Conservation (phyloP, 2,329 filamentous ascomycete genomes). For the Uncinocarpus reesii region DNA sequence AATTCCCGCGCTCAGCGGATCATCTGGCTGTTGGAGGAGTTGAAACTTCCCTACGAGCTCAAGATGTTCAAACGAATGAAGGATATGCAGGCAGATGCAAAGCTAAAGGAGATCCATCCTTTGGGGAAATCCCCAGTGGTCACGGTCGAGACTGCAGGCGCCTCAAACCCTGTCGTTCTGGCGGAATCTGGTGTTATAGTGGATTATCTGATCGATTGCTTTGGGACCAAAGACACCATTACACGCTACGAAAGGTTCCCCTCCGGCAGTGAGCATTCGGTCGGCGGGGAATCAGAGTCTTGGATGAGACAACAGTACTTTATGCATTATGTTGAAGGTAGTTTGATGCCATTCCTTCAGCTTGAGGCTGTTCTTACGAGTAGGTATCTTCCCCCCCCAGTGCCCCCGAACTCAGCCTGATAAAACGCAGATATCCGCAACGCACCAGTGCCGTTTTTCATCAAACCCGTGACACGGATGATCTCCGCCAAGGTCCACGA, state of each 20-base stretch:
- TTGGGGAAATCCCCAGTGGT: constrained; percentile 81
- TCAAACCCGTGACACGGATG: constrained; percentile 51
- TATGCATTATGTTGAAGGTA: constrained; percentile 79
- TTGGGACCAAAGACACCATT: constrained; percentile 32
- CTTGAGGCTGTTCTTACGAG: constrained; percentile 52
- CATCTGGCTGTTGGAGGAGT: constrained; percentile 76
- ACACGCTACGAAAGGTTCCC: constrained; percentile 37
- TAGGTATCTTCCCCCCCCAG: constrained; percentile 27
- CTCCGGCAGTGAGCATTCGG: constrained; percentile 44
- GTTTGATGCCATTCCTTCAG: constrained; percentile 62
- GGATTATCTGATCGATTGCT: constrained; percentile 69
- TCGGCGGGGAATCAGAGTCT: constrained; percentile 50
- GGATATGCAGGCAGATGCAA: constrained; percentile 58
- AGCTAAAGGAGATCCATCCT: constrained; percentile 68
- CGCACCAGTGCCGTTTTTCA: constrained; percentile 55
- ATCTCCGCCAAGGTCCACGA: constrained; percentile 41
- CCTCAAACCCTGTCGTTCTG: constrained; percentile 49
- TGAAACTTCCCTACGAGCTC: constrained; percentile 67
- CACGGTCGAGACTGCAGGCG: constrained; percentile 46
- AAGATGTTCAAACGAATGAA: constrained; percentile 62
- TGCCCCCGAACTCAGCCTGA: not conserved
- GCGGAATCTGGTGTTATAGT: constrained; percentile 74
- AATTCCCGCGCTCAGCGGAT: constrained; percentile 73
- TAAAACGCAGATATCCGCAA: constrained; percentile 37
- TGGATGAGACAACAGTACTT: constrained; percentile 56